A percentile compares a stretch with the other conserved stretches of the same genome.
Conservation (phyloP, 2,329 filamentous ascomycete genomes). For the Paecilomyces dactylethromorphus region DNA sequence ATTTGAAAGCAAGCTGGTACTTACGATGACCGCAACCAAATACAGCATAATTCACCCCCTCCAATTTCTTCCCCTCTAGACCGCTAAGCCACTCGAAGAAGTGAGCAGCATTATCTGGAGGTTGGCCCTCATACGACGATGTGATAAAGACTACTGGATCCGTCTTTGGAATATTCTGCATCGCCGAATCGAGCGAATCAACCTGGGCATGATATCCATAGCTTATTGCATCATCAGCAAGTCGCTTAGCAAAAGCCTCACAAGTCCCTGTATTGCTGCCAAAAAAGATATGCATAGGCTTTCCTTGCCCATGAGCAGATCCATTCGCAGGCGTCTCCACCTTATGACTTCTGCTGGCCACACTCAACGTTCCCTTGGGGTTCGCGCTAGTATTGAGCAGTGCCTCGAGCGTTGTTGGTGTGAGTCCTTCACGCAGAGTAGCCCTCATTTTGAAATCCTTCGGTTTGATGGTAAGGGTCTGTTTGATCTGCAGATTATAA, state of each 20-base stretch:
- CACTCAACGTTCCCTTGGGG: constrained; percentile 4
- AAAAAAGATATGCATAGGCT: constrained; percentile 60
- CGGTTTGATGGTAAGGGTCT: constrained; percentile 35
- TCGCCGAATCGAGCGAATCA: constrained; percentile 55
- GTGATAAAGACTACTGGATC: constrained; percentile 62
- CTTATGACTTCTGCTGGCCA: constrained; percentile 14
- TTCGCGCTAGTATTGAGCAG: constrained; percentile 19
- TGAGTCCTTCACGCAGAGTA: constrained; percentile 45
- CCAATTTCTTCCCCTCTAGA: constrained; percentile 45
- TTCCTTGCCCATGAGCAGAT: constrained; percentile 15
- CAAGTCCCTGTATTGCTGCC: constrained; percentile 72
- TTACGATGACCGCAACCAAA: constrained; percentile 60
- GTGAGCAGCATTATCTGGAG: constrained; percentile 63
- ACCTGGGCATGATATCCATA: constrained; percentile 56
- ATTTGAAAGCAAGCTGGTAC: constrained; percentile 5
- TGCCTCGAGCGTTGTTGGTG: constrained; percentile 36
- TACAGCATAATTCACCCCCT: constrained; percentile 57
- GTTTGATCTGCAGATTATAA: constrained; percentile 31
- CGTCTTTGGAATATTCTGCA: constrained; percentile 52
- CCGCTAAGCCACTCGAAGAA: constrained; percentile 62
- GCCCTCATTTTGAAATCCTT: constrained; percentile 59
- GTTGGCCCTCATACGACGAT: constrained; percentile 67
- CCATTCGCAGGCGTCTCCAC: constrained; percentile 7
- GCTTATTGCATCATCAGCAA: constrained; percentile 52
- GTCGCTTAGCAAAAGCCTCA: constrained; percentile 58